A percentile compares a stretch with the other conserved stretches of the same genome.
These are phyloP conservation scores for Aschersonia sp. DNA, from an alignment of 2,329 filamentous ascomycete species.

Conservation along the genomic window DNA sequence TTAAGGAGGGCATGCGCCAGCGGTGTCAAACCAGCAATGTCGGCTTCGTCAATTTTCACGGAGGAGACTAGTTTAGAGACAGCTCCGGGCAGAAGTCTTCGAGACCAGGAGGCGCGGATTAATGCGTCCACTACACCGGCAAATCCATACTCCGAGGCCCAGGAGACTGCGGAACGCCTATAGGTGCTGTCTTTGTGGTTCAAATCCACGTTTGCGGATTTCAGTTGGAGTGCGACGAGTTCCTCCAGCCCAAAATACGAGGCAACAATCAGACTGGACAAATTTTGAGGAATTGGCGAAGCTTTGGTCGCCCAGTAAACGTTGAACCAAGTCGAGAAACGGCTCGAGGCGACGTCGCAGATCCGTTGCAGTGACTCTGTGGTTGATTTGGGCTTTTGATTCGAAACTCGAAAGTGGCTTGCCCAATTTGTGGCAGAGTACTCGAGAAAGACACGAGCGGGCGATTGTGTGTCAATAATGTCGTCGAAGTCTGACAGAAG, in stretches of 20 bases:
- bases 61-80: not conserved
- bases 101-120: not conserved
- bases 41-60: not conserved
- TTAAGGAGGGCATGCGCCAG: not conserved
- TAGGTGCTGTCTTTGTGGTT: not conserved
- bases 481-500: conserved; percentile 2
- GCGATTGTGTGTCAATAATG: not conserved
- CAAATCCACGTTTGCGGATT: not conserved
- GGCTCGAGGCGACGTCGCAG: not conserved
- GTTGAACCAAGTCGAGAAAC: not conserved
- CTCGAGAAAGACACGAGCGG: conserved; percentile 2
- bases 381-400: not conserved
- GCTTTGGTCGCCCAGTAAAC: not conserved
- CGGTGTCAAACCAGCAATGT: not conserved
- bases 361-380: not conserved
- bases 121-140: not conserved
- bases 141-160: conserved; percentile 2
- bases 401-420: conserved; percentile 2
- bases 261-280: conserved; percentile 1
- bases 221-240: not conserved
- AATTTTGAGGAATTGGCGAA: not conserved
- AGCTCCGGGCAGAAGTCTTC: not conserved
- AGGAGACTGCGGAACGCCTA: not conserved
- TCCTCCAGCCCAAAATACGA: conserved; percentile 1
- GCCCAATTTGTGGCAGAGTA: conserved; percentile 6